Base-by-base conservation (phyloP, 192 early-diverging fungal genomes). In the Oehlia diaphana region DNA sequence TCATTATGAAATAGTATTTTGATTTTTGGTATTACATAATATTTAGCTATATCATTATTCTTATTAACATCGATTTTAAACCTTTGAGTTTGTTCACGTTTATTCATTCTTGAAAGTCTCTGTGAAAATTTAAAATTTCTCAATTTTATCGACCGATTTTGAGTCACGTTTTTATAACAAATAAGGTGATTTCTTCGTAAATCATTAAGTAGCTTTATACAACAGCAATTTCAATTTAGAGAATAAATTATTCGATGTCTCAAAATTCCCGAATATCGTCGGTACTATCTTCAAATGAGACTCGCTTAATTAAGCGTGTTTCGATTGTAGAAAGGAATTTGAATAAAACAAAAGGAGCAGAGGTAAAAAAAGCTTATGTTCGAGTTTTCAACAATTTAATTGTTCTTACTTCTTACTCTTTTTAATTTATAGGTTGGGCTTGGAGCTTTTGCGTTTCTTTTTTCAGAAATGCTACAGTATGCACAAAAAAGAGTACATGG, bases 391-490 rank as follows among this genome's bases (percentile, higher is more conserved):
- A 79, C 70, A 58, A n/a, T 64, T 63, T 77, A 44, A 65, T 19
- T 14, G 28, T 37, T 44, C 23, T 19, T 37, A 3, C 28, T 61
- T 47, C 21, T 47, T 2, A 19, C n/a, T 63, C 37, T 42, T 42
- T 1, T 62, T 58, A 26, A n/a, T 39, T 7, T 37, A 14, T 74
- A 94, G 93, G 90, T 94, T 53, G 89, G 91, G 70, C 87, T 97
- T 37, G 88, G 91, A 35, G 92, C 97, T 6, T 96, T 95, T 83
- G 89, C 94, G 19, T 96, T 97, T 80, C 81, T 99, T 39, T 96
- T 99, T 84, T 94, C 93, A 33, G 98, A 99, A 84, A 96, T 98
- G 88, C 85, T 99, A 35, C 95, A 94, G 72, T 98, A 98, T 85
- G 91, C 97, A n/a, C 97, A 98, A 86, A 97, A 97, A 84, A 89